Evolutionary conservation across 257 asterid genomes (phyloP), one percentile per base, ranked within the genome.

Genomic region (Gardenia jasminoides): DNA sequence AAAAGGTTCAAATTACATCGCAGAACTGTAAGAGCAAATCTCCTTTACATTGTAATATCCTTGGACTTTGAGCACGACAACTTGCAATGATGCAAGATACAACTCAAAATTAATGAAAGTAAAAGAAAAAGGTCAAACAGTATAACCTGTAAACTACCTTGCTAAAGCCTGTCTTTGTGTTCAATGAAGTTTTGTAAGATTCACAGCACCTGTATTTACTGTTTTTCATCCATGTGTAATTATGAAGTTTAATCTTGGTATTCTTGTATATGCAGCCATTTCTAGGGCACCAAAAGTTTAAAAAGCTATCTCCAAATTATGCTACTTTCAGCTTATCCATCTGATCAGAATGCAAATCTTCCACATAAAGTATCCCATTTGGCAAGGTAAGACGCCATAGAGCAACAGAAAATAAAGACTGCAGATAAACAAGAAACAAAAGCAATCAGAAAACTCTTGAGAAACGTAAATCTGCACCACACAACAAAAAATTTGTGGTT

Each of bases 361-460:
- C 90, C 0, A 91, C 88, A 69, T 88, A 86, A 20, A 94, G 95
- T 17, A 93, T 52, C 48, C 97, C 93, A 44, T 82, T 81, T 13
- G 83, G 86, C 78, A 80, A 86, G 72, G 91, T 89, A 81, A 94
- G 93, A 47, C 99, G 92, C 76, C 93, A 65, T 31, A 91, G 82
- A 56, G 97, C 98, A 80, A 92, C 67, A 12, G 82, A 86, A 85
- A 93, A 91, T 74, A 97, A 93, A 16, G 94, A 76, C 99, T 95
- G 94, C 64, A 76, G 12, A 81, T 64, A 82, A 79, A 62, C 39
- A 67, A 69, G 67, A 67, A 59, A 43, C 4, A 47, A 31, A 36
- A 31, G 17, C 26, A 61, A 47, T 64, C 56, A 78, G 7, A 64
- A 6, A 20, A 19, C 31, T 74, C 36, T 15, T 7, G 58, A 36